Conservation (phyloP, 1,284 basidiomycete genomes). For the Ceratobasidium sp. region DNA sequence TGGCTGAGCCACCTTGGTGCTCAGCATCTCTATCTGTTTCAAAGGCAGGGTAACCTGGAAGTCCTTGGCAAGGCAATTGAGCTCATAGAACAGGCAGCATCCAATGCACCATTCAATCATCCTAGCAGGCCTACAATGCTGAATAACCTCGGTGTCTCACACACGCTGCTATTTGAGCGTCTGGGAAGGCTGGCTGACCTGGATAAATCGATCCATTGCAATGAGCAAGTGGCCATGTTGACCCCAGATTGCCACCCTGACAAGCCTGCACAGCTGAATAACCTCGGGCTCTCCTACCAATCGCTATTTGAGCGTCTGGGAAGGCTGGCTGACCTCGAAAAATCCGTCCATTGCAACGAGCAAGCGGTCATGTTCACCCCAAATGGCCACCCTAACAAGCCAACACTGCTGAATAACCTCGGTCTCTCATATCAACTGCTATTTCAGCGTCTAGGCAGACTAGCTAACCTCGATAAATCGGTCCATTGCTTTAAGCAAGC, state of each 20-base stretch:
- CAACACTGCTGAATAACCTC: too few species aligned
- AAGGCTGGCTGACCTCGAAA: neutral
- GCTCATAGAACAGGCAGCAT: too few species aligned
- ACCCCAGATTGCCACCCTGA: neutral
- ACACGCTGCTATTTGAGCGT: neutral
- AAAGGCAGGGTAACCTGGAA: too few species aligned
- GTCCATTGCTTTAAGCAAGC: neutral
- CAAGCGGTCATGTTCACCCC: too few species aligned
- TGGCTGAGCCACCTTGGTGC: too few species aligned
- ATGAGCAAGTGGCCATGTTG: neutral
- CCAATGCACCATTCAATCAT: too few species aligned
- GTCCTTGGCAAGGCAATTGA: too few species aligned
- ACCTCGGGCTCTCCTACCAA: neutral
- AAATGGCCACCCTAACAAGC: too few species aligned
- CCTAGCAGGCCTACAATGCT: neutral
- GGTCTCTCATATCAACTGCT: neutral
- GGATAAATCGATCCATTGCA: too few species aligned
- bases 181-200: neutral
- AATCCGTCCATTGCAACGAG: too few species aligned
- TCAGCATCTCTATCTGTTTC: too few species aligned
- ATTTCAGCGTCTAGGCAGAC: too few species aligned
- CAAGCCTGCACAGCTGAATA: neutral
- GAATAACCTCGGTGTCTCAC: neutral
- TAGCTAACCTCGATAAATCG: neutral
- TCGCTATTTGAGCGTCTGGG: neutral